Base-by-base conservation (phyloP, 257 asterid genomes). In the Eustoma russellianum region DNA sequence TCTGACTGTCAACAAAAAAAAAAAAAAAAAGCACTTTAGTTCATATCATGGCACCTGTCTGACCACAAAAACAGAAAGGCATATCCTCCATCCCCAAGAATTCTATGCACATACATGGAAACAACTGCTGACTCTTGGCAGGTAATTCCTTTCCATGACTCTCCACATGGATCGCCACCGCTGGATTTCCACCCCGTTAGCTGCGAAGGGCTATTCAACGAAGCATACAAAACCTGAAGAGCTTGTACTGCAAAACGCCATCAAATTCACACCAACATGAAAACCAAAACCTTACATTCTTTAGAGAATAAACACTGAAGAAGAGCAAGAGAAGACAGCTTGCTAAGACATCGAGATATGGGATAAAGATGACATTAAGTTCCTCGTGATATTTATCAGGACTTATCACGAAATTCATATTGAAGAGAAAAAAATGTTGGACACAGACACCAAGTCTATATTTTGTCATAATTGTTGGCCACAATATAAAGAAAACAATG, bases 111-210 rank as follows among this genome's bases (percentile, higher is more conserved):
- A 85, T 70, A 92, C 99, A 92, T 47, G 33, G 97, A 83, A 55
- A 79, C 83, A 63, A 92, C 78, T 40, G 93, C 76, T 61, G 94
- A 75, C 30, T 85, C 94, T 71, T 71, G 80, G 66, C 99, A 92
- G 4, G 77, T 71, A 49, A 92, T 61, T 71, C 97, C 99, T 62
- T 50, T 82, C 97, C 99, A 88, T 8, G 88, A 81, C 72, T 85
- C 97, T 47, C 83, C 93, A 66, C 97, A 92, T 6, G 99, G 99
- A 79, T 92, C 99, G 5, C 93, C 93, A 9, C 94, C 94, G 54
- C 66, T 83, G 5, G 95, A 59, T 66, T 79, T 83, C 99, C 97
- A 92, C 67, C 87, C 77, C 15, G 81, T 72, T 61, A 92, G 82
- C 70, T 81, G 88, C 2, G 87, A 61, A 35, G 99, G 85, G 74